phyloP scores from a whole-genome alignment of 2,329 filamentous ascomycete genomes.

The Emmonsiellopsis sp. region DNA sequence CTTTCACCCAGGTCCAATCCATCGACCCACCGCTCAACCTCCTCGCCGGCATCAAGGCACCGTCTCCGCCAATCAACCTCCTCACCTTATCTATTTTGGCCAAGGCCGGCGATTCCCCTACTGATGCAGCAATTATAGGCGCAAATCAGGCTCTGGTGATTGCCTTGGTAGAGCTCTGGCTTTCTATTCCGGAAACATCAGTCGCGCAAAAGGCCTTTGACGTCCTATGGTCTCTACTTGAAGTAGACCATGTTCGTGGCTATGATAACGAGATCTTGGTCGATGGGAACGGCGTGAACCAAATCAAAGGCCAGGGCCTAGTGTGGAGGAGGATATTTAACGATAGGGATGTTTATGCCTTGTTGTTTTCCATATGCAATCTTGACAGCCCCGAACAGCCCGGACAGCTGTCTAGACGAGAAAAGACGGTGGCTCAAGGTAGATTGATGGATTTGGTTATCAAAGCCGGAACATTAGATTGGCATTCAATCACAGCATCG shows the following conservation, averaged over 20 bases:
- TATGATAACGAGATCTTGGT: slow-evolving; percentile 13
- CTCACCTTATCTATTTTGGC: slow-evolving; percentile 47
- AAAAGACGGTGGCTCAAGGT: slow-evolving; percentile 52
- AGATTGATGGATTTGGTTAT: slow-evolving; percentile 50
- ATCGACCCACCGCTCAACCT: slow-evolving; percentile 44
- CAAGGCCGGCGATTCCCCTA: slow-evolving; percentile 43
- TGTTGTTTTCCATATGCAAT: slow-evolving; percentile 48
- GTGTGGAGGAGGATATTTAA: slow-evolving; percentile 55
- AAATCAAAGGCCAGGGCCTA: slow-evolving; percentile 39
- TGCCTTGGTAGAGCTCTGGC: slow-evolving; percentile 49
- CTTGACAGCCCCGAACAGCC: slow-evolving; percentile 27
- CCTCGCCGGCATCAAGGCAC: slow-evolving; percentile 43
- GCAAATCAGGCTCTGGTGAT: slow-evolving; percentile 45
- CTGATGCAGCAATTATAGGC: slow-evolving; percentile 50
- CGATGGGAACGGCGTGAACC: slow-evolving; percentile 19
- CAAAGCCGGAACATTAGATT: slow-evolving; percentile 44
- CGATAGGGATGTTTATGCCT: slow-evolving; percentile 48
- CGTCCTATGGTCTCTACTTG: slow-evolving; percentile 43
- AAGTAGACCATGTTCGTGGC: slow-evolving; percentile 34
- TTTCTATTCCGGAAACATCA: slow-evolving; percentile 46
- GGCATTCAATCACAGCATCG: slow-evolving; percentile 42
- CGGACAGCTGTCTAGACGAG: slow-evolving; percentile 36
- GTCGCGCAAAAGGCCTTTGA: slow-evolving; percentile 46
- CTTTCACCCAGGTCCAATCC: slow-evolving; percentile 40
- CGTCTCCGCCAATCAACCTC: slow-evolving; percentile 44